Base-by-base conservation (phyloP, 108 stramenopile genomes). In the Stephanodiscus triporus region DNA sequence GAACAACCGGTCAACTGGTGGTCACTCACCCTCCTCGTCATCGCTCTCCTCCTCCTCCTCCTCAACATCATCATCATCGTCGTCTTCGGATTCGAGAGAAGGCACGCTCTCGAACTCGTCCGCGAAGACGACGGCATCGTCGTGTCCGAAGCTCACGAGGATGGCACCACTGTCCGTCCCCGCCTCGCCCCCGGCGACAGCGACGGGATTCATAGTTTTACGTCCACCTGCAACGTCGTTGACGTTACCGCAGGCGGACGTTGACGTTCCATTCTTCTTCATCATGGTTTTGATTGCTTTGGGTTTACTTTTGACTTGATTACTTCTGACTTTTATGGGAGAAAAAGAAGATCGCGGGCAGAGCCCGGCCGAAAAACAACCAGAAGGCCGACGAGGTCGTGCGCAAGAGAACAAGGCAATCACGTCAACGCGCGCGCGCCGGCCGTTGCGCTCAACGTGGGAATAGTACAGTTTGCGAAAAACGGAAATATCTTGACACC, bases 41-140 rank as follows among this genome's bases (percentile, higher is more conserved):
- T 61, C 40, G 47, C 66, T 65, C 24, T 73, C 72, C 38, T 57
- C 67, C 45, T 73, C 72, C 24, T 58, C 60, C 37, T 71, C 70
- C 55, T 45, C 45, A 13, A 50, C 70, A 38, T 71, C 70, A 27
- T 84, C 80, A 23, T 85, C 84, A 10, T 68, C 70, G 27, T 84
- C 83, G 17, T 68, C 72, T 11, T 85, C 86, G 24, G 29, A 30
- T n/a, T 90, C 87, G 42, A 86, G 75, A 47, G 72, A 63, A 19
- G 73, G 68, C 49, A 78, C 68, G 59, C 79, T 80, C 38, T 68
- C 79, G 19, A 54, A 42, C 60, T 80, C 79, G 53, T 80, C 40
- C 57, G 79, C 63, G 51, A 80, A 80, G 51, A 68, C 61, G 43
- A 80, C 63, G 79, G 67, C 79, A 80, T 80, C 79, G 70, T 68